Evolutionary conservation across 2,329 filamentous ascomycete genomes (phyloP).

Genomic region (Graphiopsis chlorocephala): DNA sequence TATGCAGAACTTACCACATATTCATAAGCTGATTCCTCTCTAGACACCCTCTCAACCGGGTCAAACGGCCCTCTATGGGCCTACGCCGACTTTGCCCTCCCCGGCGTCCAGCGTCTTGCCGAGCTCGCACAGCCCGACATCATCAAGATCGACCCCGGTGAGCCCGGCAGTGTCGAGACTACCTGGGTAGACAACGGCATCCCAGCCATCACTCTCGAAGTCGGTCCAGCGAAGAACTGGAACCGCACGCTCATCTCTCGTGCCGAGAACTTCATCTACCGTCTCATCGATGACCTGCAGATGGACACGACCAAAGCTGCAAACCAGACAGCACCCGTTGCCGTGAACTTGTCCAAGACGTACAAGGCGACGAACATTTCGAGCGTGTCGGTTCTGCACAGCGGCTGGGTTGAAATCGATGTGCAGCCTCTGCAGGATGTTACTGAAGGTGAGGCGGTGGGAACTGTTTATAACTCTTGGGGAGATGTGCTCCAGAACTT

Average conservation of each 20-base stretch:
- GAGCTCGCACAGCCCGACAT: conserved; percentile 41
- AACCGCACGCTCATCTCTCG: conserved; percentile 37
- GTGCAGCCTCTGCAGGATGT: conserved; percentile 36
- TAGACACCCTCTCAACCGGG: conserved; percentile 38
- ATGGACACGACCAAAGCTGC: conserved; percentile 9
- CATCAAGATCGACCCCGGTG: conserved; percentile 40
- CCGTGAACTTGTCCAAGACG: conserved; percentile 20
- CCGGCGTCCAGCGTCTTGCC: conserved; percentile 39
- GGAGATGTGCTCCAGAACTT: conserved; percentile 38
- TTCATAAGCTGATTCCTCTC: background rate
- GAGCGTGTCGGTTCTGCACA: conserved; percentile 34
- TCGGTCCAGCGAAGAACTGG: conserved; percentile 40
- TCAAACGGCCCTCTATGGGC: conserved; percentile 39
- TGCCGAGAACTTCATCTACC: conserved; percentile 25
- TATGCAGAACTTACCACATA: background rate
- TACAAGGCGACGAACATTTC: conserved; percentile 33
- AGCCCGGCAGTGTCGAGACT: conserved; percentile 40
- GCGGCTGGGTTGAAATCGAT: conserved; percentile 26
- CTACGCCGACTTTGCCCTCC: conserved; percentile 39
- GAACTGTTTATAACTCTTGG: conserved; percentile 36
- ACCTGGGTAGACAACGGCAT: conserved; percentile 37
- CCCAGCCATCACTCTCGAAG: conserved; percentile 40
- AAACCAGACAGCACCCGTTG: conserved; percentile 1
- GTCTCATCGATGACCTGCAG: conserved; percentile 14
- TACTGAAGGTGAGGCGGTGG: conserved; percentile 37